phyloP scores from a whole-genome alignment of 2,329 filamentous ascomycete species.

The Sarocladiaceae sp. region DNA sequence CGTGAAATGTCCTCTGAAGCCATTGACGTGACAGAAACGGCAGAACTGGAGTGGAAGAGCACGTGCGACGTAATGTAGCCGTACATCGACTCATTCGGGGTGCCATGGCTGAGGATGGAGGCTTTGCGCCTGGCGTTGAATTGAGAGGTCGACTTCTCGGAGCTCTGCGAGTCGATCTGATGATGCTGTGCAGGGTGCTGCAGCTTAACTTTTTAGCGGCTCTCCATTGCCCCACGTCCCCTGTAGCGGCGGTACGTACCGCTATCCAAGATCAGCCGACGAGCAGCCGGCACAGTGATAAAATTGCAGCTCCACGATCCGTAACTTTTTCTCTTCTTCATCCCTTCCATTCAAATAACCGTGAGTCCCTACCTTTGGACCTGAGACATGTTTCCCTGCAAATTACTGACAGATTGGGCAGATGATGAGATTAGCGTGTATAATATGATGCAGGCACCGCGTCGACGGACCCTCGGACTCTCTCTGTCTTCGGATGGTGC shows the following conservation, averaged over 20 bases:
- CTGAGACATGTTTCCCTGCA: background rate
- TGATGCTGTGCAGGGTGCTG: background rate
- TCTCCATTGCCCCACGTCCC: too few relatives aligned
- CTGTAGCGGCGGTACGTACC: slow-evolving; percentile 7
- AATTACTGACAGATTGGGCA: slow-evolving; percentile 39
- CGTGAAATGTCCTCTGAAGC: slow-evolving; percentile 15
- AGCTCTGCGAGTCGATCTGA: too few relatives aligned
- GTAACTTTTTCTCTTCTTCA: slow-evolving; percentile 37
- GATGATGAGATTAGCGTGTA: slow-evolving; percentile 99
- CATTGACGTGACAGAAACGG: slow-evolving; percentile 15
- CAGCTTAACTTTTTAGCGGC: slow-evolving; percentile 11
- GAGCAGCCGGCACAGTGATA: slow-evolving; percentile 22
- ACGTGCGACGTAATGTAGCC: slow-evolving; percentile 15
- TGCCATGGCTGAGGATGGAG: slow-evolving; percentile 17
- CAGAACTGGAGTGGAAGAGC: slow-evolving; percentile 6
- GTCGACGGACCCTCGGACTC: slow-evolving; percentile 66
- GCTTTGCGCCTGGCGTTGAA: background rate
- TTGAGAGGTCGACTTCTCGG: background rate
- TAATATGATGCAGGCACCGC: slow-evolving; percentile 72
- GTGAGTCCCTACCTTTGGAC: slow-evolving; percentile 50
- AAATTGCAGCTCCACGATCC: slow-evolving; percentile 26
- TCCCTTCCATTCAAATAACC: slow-evolving; percentile 98
- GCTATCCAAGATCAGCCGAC: slow-evolving; percentile 10
- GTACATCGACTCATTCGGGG: slow-evolving; percentile 19
- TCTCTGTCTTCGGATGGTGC: slow-evolving; percentile 63